A percentile compares a stretch with the other conserved stretches of the same genome.
These are phyloP conservation scores for Solanum appendiculatum DNA, from an alignment of 257 asterid species.

Conservation along the genomic window DNA sequence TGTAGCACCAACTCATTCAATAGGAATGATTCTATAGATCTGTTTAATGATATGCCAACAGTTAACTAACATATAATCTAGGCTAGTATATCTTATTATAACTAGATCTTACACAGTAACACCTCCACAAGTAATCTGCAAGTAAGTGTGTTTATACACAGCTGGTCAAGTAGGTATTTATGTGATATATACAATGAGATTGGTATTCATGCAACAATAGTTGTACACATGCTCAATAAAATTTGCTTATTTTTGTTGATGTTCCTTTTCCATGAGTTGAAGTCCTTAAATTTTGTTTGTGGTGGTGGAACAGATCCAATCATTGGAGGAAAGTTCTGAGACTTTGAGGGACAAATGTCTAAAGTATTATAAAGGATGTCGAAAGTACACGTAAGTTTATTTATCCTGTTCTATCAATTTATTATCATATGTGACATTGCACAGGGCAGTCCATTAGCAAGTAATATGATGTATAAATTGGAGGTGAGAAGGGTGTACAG, in stretches of 20 bases:
- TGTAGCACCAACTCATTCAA: background rate
- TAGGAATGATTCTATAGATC: background rate
- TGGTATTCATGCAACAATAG: background rate
- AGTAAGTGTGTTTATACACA: background rate
- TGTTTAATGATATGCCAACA: background rate
- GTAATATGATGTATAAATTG: background rate
- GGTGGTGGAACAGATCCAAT: constrained; percentile 61
- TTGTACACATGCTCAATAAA: background rate
- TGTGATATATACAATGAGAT: background rate
- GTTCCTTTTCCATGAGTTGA: background rate
- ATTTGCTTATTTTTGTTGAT: background rate
- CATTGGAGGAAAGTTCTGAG: constrained; percentile 89
- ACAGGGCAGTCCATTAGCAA: background rate
- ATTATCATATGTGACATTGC: background rate
- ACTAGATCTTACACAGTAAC: background rate
- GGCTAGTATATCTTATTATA: background rate
- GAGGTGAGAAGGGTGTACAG: background rate
- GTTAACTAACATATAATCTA: background rate
- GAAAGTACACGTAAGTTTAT: constrained; percentile 76
- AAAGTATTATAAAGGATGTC: constrained; percentile 89
- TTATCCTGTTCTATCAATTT: background rate
- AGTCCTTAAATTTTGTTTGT: constrained; percentile 17
- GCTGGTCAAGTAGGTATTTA: background rate
- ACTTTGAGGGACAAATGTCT: constrained; percentile 66
- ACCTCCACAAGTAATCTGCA: background rate